phyloP scores from a whole-genome alignment of 345 rosid species.

The Psidium guajava region DNA sequence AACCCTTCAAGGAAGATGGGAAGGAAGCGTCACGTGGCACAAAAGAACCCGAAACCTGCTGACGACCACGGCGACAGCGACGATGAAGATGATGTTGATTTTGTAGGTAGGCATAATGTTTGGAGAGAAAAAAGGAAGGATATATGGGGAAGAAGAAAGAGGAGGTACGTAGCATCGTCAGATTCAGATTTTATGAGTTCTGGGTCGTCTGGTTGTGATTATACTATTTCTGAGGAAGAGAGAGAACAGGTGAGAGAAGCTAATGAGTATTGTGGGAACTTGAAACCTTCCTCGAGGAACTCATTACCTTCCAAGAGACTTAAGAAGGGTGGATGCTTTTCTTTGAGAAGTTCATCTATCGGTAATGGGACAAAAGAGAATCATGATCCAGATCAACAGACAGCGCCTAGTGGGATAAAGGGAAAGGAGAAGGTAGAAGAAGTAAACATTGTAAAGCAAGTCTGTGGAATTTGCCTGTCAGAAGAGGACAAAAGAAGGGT shows the following conservation, averaged over 20 bases:
- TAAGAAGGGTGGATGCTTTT: conserved; percentile 25
- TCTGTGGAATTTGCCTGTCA: conserved; percentile 89
- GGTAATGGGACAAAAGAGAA: conserved; percentile 27
- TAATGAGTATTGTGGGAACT: conserved; percentile 18
- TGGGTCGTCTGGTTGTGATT: conserved; percentile 63
- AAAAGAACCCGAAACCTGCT: conserved; percentile 28
- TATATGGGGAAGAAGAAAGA: conserved; percentile 22
- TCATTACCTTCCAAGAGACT: conserved; percentile 31
- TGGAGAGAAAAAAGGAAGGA: conserved; percentile 32
- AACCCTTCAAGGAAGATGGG: conserved; percentile 28
- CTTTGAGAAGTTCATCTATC: conserved; percentile 43
- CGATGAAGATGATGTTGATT: conserved; percentile 34
- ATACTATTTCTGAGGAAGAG: conserved; percentile 93
- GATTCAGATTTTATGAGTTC: conserved; percentile 63
- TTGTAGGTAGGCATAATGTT: conserved; percentile 21
- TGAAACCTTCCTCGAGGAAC: conserved; percentile 27
- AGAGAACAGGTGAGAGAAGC: conserved; percentile 88
- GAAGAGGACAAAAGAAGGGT: conserved; percentile 84
- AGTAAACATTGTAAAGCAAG: conserved; percentile 44
- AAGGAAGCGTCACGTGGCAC: conserved; percentile 23
- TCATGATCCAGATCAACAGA: conserved; percentile 25
- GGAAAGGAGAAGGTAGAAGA: conserved; percentile 76
- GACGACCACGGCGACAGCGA: background rate
- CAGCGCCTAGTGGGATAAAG: conserved; percentile 36
- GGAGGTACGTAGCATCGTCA: conserved; percentile 33